A percentile compares a stretch with the other conserved stretches of the same genome.
Evolutionary conservation across 2,329 filamentous ascomycete genomes (phyloP).

Genomic region (Botrytis hyacinthi): DNA sequence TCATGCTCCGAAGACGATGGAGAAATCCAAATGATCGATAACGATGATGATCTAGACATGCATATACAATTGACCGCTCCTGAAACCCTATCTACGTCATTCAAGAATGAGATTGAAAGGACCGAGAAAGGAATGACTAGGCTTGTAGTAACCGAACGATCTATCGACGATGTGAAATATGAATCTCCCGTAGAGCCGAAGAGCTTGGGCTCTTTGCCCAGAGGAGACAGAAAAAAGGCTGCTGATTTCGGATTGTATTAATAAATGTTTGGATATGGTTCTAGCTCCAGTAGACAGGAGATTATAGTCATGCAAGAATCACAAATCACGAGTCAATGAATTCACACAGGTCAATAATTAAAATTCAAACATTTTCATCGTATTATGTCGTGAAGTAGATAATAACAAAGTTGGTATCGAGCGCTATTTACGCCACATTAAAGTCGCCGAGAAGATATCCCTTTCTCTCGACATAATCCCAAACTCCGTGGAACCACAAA

Average conservation of each 20-base stretch:
- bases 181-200: background rate
- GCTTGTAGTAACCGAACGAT: background rate
- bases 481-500: background rate
- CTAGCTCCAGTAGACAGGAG: too few relatives aligned
- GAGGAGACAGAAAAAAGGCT: background rate
- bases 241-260: background rate
- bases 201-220: background rate
- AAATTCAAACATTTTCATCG: background rate
- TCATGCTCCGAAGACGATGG: background rate
- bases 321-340: background rate
- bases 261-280: background rate
- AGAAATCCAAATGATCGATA: slow-evolving; percentile 23
- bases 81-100: background rate
- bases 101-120: background rate
- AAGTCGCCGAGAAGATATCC: background rate
- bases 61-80: background rate
- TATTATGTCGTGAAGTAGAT: background rate
- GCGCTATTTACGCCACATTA: background rate
- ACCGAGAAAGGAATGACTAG: background rate
- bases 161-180: background rate
- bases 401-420: slow-evolving; percentile 13
- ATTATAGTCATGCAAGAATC: background rate
- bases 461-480: background rate
- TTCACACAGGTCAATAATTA: background rate
- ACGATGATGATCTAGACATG: slow-evolving; percentile 14